phyloP scores from a whole-genome alignment of 768 basidiomycete genomes.

The Xerocomus potaroensis region DNA sequence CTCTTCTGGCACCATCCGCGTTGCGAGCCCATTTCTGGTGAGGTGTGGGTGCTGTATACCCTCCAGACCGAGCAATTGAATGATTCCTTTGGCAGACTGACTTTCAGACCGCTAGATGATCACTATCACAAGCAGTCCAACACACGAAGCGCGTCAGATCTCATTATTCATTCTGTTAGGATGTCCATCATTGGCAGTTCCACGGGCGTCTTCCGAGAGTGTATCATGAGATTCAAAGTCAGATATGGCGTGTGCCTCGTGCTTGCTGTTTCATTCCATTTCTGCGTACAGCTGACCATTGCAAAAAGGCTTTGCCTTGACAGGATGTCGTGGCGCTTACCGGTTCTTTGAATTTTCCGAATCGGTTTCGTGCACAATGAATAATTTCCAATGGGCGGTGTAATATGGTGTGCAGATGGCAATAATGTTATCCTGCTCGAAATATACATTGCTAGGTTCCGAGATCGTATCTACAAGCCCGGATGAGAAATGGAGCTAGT shows the following conservation, averaged over 20 bases:
- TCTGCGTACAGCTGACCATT: not conserved
- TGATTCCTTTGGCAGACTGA: too few species aligned
- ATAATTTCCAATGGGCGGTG: too few species aligned
- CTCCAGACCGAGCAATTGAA: too few species aligned
- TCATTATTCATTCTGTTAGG: too few species aligned
- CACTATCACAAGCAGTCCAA: too few species aligned
- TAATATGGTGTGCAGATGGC: not conserved
- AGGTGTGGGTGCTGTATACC: not conserved
- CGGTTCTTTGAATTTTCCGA: not conserved
- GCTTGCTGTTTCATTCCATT: conserved; percentile 7
- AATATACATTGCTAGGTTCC: not conserved
- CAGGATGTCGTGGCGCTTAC: not conserved
- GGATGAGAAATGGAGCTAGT: not conserved
- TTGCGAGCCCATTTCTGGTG: not conserved
- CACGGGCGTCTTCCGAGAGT: not conserved
- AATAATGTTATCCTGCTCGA: not conserved
- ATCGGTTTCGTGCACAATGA: not conserved
- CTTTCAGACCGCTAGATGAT: too few species aligned
- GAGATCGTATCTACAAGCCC: not conserved
- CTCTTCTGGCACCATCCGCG: not conserved
- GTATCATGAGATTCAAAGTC: conserved; percentile 5
- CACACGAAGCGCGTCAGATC: too few species aligned
- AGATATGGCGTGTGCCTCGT: conserved; percentile 5
- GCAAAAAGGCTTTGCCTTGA: not conserved
- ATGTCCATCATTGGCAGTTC: not conserved